These are phyloP conservation scores for Mortierella sp. DNA, from an alignment of 371 early-diverging fungal species.

Conservation along the genomic window DNA sequence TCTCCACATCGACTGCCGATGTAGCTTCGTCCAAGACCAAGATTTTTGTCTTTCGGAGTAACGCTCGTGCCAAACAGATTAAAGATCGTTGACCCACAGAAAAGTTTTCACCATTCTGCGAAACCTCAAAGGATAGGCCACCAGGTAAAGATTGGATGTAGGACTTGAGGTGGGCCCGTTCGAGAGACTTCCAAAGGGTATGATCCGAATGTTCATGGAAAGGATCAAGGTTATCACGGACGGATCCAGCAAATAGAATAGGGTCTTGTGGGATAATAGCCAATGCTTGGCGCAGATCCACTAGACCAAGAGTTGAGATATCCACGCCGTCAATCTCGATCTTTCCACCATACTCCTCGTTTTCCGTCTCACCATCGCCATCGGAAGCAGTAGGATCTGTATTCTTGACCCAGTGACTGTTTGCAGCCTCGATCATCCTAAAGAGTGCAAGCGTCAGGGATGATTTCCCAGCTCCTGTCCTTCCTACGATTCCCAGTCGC, in stretches of 20 bases:
- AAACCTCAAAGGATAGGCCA: conserved; percentile 34
- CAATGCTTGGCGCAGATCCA: conserved; percentile 70
- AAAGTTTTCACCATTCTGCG: conserved; percentile 60
- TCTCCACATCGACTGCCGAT: conserved; percentile 79
- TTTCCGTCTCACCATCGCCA: neutral
- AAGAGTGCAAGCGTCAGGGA: conserved; percentile 75
- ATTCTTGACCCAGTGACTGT: conserved; percentile 18
- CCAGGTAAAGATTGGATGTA: conserved; percentile 17
- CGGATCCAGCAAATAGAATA: conserved; percentile 69
- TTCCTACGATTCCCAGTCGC: conserved; percentile 72
- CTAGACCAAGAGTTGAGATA: conserved; percentile 70
- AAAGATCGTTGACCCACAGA: conserved; percentile 87
- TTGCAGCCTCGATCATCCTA: conserved; percentile 73
- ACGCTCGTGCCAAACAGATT: conserved; percentile 82
- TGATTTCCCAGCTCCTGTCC: conserved; percentile 74
- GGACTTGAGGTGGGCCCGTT: conserved; percentile 56
- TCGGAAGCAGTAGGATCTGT: no score
- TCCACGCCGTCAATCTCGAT: conserved; percentile 77
- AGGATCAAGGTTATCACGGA: conserved; percentile 77
- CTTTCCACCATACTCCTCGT: conserved; percentile 57
- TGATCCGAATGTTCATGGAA: conserved; percentile 68
- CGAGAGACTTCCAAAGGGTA: conserved; percentile 74
- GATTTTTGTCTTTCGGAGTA: conserved; percentile 70
- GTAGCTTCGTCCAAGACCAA: conserved; percentile 88
- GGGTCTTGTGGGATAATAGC: conserved; percentile 82